Evolutionary conservation across 306 rosid species (phyloP).

Genomic region (Vigna angularis): DNA sequence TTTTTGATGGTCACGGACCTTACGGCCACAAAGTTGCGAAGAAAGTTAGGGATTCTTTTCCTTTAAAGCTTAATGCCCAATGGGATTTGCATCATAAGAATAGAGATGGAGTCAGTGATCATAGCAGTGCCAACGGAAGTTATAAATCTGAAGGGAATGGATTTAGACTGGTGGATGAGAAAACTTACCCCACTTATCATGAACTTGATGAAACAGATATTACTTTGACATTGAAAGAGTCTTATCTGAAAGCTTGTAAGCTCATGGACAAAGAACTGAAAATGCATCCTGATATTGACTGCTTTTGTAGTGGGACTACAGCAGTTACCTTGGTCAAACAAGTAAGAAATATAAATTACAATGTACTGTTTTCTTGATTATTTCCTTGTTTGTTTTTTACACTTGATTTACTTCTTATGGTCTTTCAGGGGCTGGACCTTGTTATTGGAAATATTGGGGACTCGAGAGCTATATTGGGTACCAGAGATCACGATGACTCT

Average conservation of each 20-base stretch:
- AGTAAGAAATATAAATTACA: constrained; percentile 52
- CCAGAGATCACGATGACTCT: constrained; percentile 67
- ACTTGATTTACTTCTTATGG: neutral
- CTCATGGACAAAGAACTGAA: constrained; percentile 92
- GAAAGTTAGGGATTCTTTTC: constrained; percentile 87
- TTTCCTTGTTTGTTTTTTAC: constrained; percentile 30
- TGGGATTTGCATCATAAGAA: constrained; percentile 62
- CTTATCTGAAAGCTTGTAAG: constrained; percentile 77
- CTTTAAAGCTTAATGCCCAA: constrained; percentile 75
- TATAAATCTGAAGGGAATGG: constrained; percentile 46
- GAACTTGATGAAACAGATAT: constrained; percentile 45
- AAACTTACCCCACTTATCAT: constrained; percentile 35
- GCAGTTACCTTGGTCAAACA: constrained; percentile 91
- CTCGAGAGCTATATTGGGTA: constrained; percentile 77
- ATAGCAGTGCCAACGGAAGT: constrained; percentile 46
- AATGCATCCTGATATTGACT: constrained; percentile 78
- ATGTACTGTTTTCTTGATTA: constrained; percentile 6
- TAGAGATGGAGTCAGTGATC: constrained; percentile 45
- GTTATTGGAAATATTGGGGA: constrained; percentile 73
- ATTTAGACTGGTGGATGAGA: constrained; percentile 47
- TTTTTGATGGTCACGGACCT: constrained; percentile 99
- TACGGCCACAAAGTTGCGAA: constrained; percentile 86
- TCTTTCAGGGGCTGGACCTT: constrained; percentile 76
- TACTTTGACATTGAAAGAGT: constrained; percentile 59
- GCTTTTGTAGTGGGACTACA: constrained; percentile 92